phyloP scores from a whole-genome alignment of 2,329 filamentous ascomycete genomes.

The Chaetomiaceae sp. region DNA sequence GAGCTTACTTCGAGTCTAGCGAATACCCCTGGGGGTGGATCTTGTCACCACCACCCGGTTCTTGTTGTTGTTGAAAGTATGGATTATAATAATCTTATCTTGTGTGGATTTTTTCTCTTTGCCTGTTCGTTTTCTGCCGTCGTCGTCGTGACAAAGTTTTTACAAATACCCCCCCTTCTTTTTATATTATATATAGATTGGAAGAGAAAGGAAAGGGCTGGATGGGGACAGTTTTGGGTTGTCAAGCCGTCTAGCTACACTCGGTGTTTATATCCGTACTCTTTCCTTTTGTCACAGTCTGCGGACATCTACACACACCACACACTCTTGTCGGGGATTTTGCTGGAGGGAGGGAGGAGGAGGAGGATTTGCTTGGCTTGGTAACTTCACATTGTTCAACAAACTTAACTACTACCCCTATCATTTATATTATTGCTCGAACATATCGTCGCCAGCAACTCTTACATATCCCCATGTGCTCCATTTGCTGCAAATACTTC shows the following conservation, averaged over 20 bases:
- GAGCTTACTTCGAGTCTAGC: constrained; percentile 8
- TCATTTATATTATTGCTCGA: not conserved
- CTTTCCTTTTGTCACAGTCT: too few species aligned
- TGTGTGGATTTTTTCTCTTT: not conserved
- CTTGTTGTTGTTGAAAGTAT: constrained; percentile 9
- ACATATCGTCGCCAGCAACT: not conserved
- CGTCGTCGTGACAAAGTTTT: not conserved
- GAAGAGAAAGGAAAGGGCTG: not conserved
- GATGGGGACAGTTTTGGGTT: not conserved
- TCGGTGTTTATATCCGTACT: too few species aligned
- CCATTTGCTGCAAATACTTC: too few species aligned
- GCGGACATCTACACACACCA: too few species aligned
- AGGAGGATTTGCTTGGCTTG: too few species aligned
- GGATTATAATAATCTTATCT: constrained; percentile 12
- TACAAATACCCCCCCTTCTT: constrained; percentile 9
- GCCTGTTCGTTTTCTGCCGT: not conserved
- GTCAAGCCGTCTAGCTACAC: not conserved
- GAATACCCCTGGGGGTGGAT: constrained; percentile 16
- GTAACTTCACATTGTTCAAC: too few species aligned
- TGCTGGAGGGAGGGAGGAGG: too few species aligned
- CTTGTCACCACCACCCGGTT: too few species aligned
- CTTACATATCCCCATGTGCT: too few species aligned
- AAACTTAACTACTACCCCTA: not conserved
- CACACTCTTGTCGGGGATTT: too few species aligned
- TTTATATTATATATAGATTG: constrained; percentile 15